Conservation (phyloP, 257 asterid species). For the Plantago ovata region DNA sequence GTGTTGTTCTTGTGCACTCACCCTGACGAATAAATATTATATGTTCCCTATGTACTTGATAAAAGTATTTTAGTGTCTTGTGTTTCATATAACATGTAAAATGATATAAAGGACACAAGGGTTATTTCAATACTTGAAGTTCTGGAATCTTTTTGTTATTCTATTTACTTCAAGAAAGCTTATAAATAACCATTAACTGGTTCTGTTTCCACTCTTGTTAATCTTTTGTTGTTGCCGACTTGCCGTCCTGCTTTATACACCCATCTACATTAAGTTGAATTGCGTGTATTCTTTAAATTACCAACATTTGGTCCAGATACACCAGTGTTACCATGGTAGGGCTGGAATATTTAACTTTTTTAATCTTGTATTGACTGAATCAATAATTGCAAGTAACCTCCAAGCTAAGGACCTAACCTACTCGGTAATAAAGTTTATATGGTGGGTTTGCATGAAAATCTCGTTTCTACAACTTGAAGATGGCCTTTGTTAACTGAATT, state of each 20-base stretch:
- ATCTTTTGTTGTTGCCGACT: neutral
- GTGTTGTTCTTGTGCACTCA: neutral
- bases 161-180: neutral
- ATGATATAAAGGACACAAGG: too few species aligned
- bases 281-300: neutral
- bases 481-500: neutral
- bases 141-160: neutral
- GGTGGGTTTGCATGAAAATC: neutral
- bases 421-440: neutral
- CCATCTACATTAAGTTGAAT: neutral
- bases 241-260: neutral
- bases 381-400: neutral
- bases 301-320: too few species aligned
- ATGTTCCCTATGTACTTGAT: neutral
- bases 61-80: too few species aligned
- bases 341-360: neutral
- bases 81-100: too few species aligned
- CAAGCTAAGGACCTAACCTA: neutral
- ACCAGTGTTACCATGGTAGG: neutral
- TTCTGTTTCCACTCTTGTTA: neutral
- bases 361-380: neutral
- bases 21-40: neutral
- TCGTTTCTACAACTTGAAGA: conserved; percentile 5
- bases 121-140: too few species aligned
- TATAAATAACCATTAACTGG: neutral